phyloP scores from a whole-genome alignment of 129 eudicot species.

The Logfia minima region DNA sequence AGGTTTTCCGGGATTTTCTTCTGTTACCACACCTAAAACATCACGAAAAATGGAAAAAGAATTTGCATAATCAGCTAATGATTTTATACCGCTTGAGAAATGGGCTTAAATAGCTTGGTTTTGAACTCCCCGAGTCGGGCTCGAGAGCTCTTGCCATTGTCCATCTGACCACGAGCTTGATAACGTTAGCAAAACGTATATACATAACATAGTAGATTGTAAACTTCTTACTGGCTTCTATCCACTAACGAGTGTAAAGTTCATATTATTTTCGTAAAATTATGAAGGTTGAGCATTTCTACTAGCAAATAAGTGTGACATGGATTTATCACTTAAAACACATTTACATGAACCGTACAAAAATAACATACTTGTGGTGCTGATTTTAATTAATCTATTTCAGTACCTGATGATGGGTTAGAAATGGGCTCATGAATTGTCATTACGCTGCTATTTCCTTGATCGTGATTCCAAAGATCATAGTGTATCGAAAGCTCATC shows the following conservation, averaged over 20 bases:
- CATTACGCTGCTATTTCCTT: constrained; percentile 26
- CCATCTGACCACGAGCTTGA: constrained; percentile 77
- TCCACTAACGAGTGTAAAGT: not conserved
- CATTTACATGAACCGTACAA: not conserved
- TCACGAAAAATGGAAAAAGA: constrained; percentile 25
- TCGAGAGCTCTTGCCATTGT: constrained; percentile 64
- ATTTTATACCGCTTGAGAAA: constrained; percentile 20
- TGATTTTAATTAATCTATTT: not conserved
- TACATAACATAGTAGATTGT: not conserved
- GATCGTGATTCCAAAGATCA: constrained; percentile 48
- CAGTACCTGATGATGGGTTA: constrained; percentile 57
- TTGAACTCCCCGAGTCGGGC: constrained; percentile 80
- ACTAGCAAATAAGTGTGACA: not conserved
- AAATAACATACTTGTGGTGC: not conserved
- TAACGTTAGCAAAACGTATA: constrained; percentile 35
- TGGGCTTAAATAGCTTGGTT: constrained; percentile 60
- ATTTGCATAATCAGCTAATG: constrained; percentile 46
- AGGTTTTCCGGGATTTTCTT: constrained; percentile 39
- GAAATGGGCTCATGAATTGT: constrained; percentile 26
- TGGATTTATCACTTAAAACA: not conserved
- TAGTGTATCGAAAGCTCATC: constrained; percentile 32
- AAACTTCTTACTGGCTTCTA: not conserved
- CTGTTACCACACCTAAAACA: constrained; percentile 63
- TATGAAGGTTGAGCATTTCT: not conserved
- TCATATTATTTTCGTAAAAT: not conserved